Evolutionary conservation across 306 rosid genomes (phyloP), one percentile per base, ranked within the genome.

Genomic region (Lablab purpureus): DNA sequence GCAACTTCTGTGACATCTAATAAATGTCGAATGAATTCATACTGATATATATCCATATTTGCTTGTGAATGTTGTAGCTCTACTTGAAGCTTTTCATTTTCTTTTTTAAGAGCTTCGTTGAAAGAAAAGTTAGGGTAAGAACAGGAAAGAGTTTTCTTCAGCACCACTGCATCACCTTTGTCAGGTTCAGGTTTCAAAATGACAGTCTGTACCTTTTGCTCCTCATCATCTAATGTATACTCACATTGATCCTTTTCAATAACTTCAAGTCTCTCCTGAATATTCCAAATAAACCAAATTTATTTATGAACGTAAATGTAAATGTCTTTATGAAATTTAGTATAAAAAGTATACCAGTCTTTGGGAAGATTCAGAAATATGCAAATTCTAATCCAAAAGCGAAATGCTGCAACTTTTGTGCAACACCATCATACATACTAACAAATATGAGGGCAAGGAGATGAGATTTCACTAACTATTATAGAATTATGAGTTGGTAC

Each of bases 141-240:
- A 83, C 92, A 90, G 9, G 99, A 96, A 79, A 96, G 99, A 65
- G 92, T 88, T 88, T 96, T 96, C 89, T 96, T 87, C 89, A 96
- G 80, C 87, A 88, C 87, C 8, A 82, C 87, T 17, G 95, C 65
- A 51, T 88, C 94, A 36, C 73, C 82, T 71, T 59, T 69, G 18
- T 86, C 89, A 28, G 97, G 98, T 28, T 91, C 97, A 7, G 98
- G 99, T 76, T 93, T 92, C 71, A 96, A 82, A 82, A 96, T 93
- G 46, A 91, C 97, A 72, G 83, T 88, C 75, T 96, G 99, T 71
- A 93, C 82, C 79, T 76, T 91, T 86, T 91, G 93, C 84, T 89
- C 93, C 58, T 93, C 99, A 22, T 90, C 98, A 82, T 93, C 99
- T 80, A 96, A 85, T 77, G 97, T 93, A 81, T 96, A 96, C 77